Evolutionary conservation across 1,139 yeast species (phyloP).

Genomic region (Taphrina pruni): DNA sequence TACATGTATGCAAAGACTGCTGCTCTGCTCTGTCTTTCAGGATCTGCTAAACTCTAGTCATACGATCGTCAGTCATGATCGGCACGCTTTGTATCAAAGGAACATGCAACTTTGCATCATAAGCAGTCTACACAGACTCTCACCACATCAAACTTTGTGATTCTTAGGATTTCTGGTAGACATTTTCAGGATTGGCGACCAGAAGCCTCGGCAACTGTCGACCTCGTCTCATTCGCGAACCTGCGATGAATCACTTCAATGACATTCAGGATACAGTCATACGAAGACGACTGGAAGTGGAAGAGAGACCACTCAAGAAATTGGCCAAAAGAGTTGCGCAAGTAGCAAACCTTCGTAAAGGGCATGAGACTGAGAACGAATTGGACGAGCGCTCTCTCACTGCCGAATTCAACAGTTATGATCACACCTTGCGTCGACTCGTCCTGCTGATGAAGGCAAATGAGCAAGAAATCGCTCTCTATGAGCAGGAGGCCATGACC

Average conservation of each 20-base stretch:
- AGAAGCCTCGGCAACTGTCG: background rate
- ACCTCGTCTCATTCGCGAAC: background rate
- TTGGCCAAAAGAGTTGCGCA: conserved; percentile 4
- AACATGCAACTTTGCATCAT: too few species aligned
- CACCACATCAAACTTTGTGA: too few species aligned
- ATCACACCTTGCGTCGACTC: conserved; percentile 2
- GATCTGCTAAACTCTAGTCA: too few species aligned
- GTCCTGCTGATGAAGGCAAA: conserved; percentile 13
- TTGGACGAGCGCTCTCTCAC: background rate
- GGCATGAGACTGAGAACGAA: background rate
- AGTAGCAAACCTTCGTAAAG: background rate
- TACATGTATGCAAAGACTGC: too few species aligned
- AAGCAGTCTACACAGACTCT: too few species aligned
- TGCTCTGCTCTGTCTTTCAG: too few species aligned
- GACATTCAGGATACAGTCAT: conserved; percentile 24
- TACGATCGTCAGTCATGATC: too few species aligned
- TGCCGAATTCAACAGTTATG: conserved; percentile 6
- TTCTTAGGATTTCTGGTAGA: too few species aligned
- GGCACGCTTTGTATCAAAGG: too few species aligned
- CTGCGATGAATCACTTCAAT: background rate
- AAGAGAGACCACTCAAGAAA: conserved; percentile 20
- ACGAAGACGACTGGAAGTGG: conserved; percentile 17
- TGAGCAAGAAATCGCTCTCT: conserved; percentile 42
- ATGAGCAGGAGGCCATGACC: conserved; percentile 43
- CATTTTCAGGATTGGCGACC: too few species aligned